Evolutionary conservation across 2,329 filamentous ascomycete species (phyloP), one percentile per base, ranked within the genome.

Genomic region (Aphanocladium album): DNA sequence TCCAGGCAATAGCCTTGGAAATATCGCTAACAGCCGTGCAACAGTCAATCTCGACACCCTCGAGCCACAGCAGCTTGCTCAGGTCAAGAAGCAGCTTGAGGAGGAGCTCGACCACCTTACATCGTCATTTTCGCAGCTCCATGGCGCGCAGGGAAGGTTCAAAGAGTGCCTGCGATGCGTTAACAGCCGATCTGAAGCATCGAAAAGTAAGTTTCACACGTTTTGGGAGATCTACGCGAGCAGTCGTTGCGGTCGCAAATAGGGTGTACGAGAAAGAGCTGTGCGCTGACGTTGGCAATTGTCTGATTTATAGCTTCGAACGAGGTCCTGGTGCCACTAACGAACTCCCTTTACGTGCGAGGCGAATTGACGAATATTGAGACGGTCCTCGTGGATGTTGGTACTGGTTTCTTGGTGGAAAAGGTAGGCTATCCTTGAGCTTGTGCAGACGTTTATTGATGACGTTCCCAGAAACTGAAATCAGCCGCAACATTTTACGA

Each of bases 51-150:
- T 99, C 69, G 86, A 88, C 68, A 86, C 84, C 63, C 88, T 99
- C 69, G 89, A 89, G 68, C 82, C 88, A 27, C 90, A 91, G 66
- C 93, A 97, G 77, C 89, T 99, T 67, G 88, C 86, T 67, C 87
- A 91, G 68, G 88, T 99, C 67, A 97, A 99, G 81, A 92, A 95
- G 75, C 93, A 97, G 74, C 88, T 99, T 66, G 93, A 96, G 74
- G 89, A 95, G 70, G 95, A 99, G 77, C 88, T 99, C 66, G 91
- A 96, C 73, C 93, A 98, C 79, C 85, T 99, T 66, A 96, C 91
- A 2, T 84, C 81, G 61, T 98, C 95, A 11, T 96, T 96, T 78
- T 83, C 89, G 55, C 95, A 96, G 73, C 86, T 99, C 1, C 90
- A 93, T 65, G 88, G 88, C 57, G 95, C 95, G 2, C 95, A 98